phyloP scores from a whole-genome alignment of 2,329 filamentous ascomycete genomes.

The Trichoderma koningiopsis region DNA sequence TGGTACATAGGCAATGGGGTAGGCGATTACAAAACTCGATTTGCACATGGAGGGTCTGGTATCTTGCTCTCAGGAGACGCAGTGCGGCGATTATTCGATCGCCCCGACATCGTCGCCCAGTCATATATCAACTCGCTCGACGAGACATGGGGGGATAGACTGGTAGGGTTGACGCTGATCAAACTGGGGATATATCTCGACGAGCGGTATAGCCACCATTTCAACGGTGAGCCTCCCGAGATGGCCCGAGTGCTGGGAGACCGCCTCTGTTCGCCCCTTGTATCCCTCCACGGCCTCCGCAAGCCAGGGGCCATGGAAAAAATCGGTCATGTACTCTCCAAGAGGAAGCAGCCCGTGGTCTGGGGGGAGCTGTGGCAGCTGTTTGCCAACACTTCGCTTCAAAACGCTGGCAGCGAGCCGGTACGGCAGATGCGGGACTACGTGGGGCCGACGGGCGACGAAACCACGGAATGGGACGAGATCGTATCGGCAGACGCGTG shows the following conservation, averaged over 20 bases:
- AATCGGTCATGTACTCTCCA: conserved; percentile 46
- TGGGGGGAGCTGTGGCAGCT: conserved; percentile 56
- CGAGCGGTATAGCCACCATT: conserved; percentile 55
- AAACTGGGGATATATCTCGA: conserved; percentile 58
- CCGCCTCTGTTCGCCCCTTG: conserved; percentile 55
- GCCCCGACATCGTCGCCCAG: conserved; percentile 46
- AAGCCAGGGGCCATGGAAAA: conserved; percentile 48
- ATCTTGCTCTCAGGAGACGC: conserved; percentile 55
- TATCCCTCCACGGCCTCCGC: conserved; percentile 56
- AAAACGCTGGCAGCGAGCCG: conserved; percentile 41
- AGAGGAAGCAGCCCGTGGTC: conserved; percentile 44
- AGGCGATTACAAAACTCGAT: conserved; percentile 57
- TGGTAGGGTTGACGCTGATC: conserved; percentile 56
- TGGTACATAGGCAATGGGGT: conserved; percentile 60
- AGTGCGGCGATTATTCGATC: conserved; percentile 49
- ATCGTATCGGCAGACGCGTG: conserved; percentile 48
- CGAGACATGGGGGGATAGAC: conserved; percentile 56
- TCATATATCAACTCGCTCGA: conserved; percentile 52
- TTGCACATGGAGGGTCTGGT: conserved; percentile 59
- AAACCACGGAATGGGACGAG: conserved; percentile 41
- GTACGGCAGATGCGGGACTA: conserved; percentile 48
- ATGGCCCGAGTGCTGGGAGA: conserved; percentile 53
- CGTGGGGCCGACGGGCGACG: conserved; percentile 53
- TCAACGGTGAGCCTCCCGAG: conserved; percentile 57
- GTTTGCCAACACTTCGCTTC: conserved; percentile 47